Conservation (phyloP, 345 rosid species). For the Brassica juncea region DNA sequence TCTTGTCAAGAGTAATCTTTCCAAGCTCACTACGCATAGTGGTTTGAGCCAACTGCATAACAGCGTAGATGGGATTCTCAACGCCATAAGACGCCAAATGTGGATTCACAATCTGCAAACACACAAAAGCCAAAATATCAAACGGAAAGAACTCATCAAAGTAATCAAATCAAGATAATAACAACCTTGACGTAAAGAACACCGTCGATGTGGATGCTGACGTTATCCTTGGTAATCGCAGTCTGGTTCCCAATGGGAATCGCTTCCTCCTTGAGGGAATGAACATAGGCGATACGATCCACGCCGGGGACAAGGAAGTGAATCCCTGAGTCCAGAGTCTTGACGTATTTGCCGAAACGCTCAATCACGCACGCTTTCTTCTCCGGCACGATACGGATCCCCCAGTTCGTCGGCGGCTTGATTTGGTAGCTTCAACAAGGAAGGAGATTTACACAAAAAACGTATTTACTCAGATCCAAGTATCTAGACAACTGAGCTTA, state of each 20-base stretch:
- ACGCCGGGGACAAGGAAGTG: slow-evolving; percentile 86
- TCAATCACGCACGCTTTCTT: slow-evolving; percentile 84
- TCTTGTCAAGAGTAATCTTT: slow-evolving; percentile 94
- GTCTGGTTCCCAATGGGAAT: slow-evolving; percentile 89
- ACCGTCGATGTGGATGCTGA: slow-evolving; percentile 89
- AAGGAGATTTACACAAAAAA: not conserved
- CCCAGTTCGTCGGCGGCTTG: slow-evolving; percentile 85
- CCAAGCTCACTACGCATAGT: slow-evolving; percentile 99
- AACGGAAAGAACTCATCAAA: not conserved
- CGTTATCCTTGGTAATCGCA: slow-evolving; percentile 93
- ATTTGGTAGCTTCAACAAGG: slow-evolving; percentile 57
- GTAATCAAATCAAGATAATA: not conserved
- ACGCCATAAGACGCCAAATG: slow-evolving; percentile 88
- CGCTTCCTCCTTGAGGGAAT: slow-evolving; percentile 95
- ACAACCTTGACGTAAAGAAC: slow-evolving; percentile 85
- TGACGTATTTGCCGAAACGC: slow-evolving; percentile 79
- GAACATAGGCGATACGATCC: slow-evolving; percentile 91
- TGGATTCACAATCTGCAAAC: slow-evolving; percentile 81
- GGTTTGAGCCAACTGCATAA: slow-evolving; percentile 90
- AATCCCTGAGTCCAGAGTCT: slow-evolving; percentile 78
- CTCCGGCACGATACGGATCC: slow-evolving; percentile 85
- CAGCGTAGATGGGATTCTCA: slow-evolving; percentile 90
- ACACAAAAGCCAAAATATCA: not conserved
- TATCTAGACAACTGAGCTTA: not conserved
- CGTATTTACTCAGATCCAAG: not conserved